Evolutionary conservation across 495 filamentous ascomycete species (phyloP).

Genomic region (Hypomontagnella monticulosa): DNA sequence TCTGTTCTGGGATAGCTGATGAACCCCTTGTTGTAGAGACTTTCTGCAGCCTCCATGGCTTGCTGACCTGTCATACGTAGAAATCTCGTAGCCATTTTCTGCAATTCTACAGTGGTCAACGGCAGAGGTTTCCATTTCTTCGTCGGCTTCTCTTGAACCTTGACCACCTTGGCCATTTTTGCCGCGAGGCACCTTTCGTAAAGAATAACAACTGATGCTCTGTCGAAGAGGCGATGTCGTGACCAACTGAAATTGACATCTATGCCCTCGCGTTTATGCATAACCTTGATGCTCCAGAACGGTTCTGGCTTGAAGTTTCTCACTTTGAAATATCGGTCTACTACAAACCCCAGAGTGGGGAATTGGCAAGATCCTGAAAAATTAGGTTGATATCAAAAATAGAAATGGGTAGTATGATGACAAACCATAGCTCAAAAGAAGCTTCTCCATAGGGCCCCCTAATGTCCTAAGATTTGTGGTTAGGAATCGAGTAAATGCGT

Average conservation of each 20-base stretch:
- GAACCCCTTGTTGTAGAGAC: slow-evolving; percentile 92
- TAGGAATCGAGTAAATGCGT: slow-evolving; percentile 89
- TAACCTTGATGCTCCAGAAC: slow-evolving; percentile 92
- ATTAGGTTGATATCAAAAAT: slow-evolving; percentile 20
- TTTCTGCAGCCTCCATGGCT: slow-evolving; percentile 90
- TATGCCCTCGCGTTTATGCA: slow-evolving; percentile 77
- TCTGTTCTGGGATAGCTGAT: slow-evolving; percentile 98
- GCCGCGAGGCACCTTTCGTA: slow-evolving; percentile 84
- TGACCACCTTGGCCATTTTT: slow-evolving; percentile 80
- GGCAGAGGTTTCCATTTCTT: slow-evolving; percentile 94
- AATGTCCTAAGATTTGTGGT: slow-evolving; percentile 77
- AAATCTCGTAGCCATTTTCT: slow-evolving; percentile 91
- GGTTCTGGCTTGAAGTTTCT: slow-evolving; percentile 91
- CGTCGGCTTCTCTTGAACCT: slow-evolving; percentile 87
- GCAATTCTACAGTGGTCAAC: slow-evolving; percentile 96
- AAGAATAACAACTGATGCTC: slow-evolving; percentile 79
- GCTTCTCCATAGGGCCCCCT: slow-evolving; percentile 66
- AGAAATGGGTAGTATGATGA: slow-evolving; percentile 18
- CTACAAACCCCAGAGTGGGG: slow-evolving; percentile 94
- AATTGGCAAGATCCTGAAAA: slow-evolving; percentile 90
- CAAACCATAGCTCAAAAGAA: slow-evolving; percentile 87
- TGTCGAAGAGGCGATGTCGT: slow-evolving; percentile 86
- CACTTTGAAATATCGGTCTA: slow-evolving; percentile 92
- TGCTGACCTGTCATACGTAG: slow-evolving; percentile 84
- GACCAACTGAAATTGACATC: slow-evolving; percentile 88